These are phyloP conservation scores for Nitzschia sp. DNA, from an alignment of 108 stramenopile species.

Conservation along the genomic window DNA sequence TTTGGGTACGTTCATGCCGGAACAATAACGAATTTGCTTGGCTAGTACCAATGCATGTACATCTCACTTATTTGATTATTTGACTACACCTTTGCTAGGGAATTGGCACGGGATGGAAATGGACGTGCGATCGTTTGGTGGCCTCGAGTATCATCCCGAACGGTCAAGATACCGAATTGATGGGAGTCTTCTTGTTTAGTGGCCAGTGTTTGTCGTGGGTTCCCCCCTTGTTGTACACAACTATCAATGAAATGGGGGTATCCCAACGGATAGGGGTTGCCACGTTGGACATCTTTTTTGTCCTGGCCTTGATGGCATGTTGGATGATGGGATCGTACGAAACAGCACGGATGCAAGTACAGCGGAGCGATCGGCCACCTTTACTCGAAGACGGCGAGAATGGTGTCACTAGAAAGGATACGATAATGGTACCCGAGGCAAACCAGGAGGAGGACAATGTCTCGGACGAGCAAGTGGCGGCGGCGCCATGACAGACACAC, in stretches of 20 bases:
- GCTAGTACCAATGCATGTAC: too few relatives aligned
- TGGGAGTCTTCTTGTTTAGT: conserved; percentile 74
- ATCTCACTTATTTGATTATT: too few relatives aligned
- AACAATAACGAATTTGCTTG: too few relatives aligned
- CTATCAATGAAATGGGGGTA: conserved; percentile 73
- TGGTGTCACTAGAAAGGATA: too few relatives aligned
- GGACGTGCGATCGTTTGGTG: conserved; percentile 57
- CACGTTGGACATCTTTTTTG: conserved; percentile 33
- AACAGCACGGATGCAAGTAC: conserved; percentile 26
- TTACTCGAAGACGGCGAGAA: too few relatives aligned
- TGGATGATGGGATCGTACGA: conserved; percentile 36
- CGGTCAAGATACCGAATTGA: conserved; percentile 76
- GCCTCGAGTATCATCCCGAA: conserved; percentile 47
- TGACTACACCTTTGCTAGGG: conserved; percentile 42
- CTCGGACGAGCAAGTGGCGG: neutral
- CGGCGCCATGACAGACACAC: neutral
- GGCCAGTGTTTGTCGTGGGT: conserved; percentile 68
- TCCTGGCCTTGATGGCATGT: conserved; percentile 25
- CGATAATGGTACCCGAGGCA: neutral
- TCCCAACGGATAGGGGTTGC: conserved; percentile 46
- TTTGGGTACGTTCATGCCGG: conserved; percentile 46
- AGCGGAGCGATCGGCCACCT: neutral
- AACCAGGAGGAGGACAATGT: neutral
- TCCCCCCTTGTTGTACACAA: conserved; percentile 70
- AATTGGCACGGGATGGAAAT: conserved; percentile 68